phyloP scores from a whole-genome alignment of 768 basidiomycete genomes.

The Tylopilus sp. region DNA sequence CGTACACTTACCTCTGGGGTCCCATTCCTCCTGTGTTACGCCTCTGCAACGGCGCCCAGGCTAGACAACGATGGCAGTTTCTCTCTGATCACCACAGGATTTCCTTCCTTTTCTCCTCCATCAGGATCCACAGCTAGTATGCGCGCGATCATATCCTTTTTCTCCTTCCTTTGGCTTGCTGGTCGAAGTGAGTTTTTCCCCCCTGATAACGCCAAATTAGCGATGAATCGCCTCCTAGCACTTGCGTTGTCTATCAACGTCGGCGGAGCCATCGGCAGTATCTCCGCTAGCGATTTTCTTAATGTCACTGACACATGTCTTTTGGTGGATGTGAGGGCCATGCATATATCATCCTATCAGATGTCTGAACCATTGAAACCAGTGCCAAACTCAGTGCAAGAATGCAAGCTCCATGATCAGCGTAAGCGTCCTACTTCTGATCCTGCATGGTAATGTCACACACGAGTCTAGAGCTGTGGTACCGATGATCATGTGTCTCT shows the following conservation, averaged over 20 bases:
- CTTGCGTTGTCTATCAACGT: slow-evolving; percentile 50
- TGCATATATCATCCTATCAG: background rate
- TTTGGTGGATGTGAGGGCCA: slow-evolving; percentile 25
- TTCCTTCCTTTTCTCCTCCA: slow-evolving; percentile 23
- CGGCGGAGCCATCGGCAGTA: slow-evolving; percentile 31
- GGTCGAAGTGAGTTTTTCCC: slow-evolving; percentile 49
- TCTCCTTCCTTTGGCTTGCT: slow-evolving; percentile 43
- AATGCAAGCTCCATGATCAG: slow-evolving; percentile 21
- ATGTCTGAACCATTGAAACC: slow-evolving; percentile 4
- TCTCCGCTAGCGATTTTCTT: slow-evolving; percentile 46
- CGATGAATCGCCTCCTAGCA: slow-evolving; percentile 20
- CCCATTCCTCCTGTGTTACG: background rate
- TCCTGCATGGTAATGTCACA: background rate
- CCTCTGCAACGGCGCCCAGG: background rate
- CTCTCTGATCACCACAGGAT: slow-evolving; percentile 18
- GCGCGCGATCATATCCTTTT: slow-evolving; percentile 25
- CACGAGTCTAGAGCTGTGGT: slow-evolving; percentile 37
- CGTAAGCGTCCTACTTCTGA: slow-evolving; percentile 13
- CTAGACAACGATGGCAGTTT: background rate
- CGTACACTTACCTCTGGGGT: background rate
- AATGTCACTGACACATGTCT: slow-evolving; percentile 33
- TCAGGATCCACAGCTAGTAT: slow-evolving; percentile 33
- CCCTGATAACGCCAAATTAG: background rate
- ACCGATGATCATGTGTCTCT: slow-evolving; percentile 52
- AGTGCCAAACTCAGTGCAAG: slow-evolving; percentile 29